A percentile compares a stretch with the other conserved stretches of the same genome.
Conservation (phyloP, 306 rosid species). For the Castanospermum australe region DNA sequence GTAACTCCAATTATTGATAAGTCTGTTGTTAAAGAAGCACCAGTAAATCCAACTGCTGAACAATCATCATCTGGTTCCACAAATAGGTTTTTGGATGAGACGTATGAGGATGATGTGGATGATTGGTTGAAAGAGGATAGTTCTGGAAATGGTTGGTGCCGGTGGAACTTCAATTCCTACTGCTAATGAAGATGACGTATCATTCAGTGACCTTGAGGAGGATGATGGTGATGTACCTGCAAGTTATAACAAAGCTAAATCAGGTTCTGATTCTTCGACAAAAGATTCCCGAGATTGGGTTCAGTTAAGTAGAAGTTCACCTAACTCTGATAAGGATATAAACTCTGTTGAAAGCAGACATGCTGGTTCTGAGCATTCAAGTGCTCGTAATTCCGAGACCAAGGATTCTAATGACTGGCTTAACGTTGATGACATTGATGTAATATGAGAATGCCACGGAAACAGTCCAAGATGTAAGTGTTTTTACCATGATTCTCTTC, state of each 20-base stretch:
- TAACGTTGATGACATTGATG: slow-evolving; percentile 83
- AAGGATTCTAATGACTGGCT: slow-evolving; percentile 96
- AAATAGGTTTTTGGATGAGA: slow-evolving; percentile 44
- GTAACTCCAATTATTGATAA: slow-evolving; percentile 58
- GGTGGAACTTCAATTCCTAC: slow-evolving; percentile 58
- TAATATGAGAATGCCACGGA: slow-evolving; percentile 45
- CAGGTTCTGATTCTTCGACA: slow-evolving; percentile 84
- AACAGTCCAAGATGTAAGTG: slow-evolving; percentile 29
- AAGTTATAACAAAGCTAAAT: slow-evolving; percentile 57
- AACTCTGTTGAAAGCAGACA: slow-evolving; percentile 48
- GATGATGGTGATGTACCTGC: slow-evolving; percentile 63
- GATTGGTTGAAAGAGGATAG: slow-evolving; percentile 95
- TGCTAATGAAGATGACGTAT: slow-evolving; percentile 83
- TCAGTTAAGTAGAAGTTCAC: slow-evolving; percentile 70
- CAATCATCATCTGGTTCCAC: slow-evolving; percentile 44
- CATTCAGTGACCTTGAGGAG: slow-evolving; percentile 97
- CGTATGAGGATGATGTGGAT: slow-evolving; percentile 83
- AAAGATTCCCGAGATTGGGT: slow-evolving; percentile 96
- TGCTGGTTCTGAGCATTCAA: slow-evolving; percentile 59
- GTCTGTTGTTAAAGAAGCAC: slow-evolving; percentile 56
- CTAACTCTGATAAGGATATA: slow-evolving; percentile 65
- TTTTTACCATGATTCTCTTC: slow-evolving; percentile 22
- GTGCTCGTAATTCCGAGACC: slow-evolving; percentile 51
- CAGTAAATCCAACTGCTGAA: slow-evolving; percentile 29
- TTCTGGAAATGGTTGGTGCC: slow-evolving; percentile 72